Base-by-base conservation (phyloP, 1,284 basidiomycete genomes). In the Ceratobasidium sp. region DNA sequence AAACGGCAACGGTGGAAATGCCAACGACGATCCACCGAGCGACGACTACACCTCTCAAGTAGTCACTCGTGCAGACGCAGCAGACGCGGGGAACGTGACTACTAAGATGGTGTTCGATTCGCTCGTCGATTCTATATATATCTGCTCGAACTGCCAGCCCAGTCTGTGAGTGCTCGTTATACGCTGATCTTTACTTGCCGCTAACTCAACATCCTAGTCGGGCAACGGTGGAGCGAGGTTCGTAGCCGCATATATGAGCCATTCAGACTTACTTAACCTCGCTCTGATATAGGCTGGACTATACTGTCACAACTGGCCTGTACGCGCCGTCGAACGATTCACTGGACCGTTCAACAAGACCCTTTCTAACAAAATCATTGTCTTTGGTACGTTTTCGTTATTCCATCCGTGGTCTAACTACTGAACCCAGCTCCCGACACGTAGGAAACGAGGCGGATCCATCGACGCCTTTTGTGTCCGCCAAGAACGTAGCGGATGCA, bases 1-100 rank as follows among this genome's bases (percentile, higher is more conserved):
- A n/a, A n/a, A 56, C 53, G 55, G 63, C 9, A 46, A 46, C 13
- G 49, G 13, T 13, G 49, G 49, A 13, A 69, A 39, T 39, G 15
- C 26, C 9, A 61, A 64, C 63, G 49, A 60, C 70, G 23, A 33
- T 23, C 39, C 63, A 12, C 63, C 63, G 20, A 20, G 39, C 40
- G 15, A 5, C n/a, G 63, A 51, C 28, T 67, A 49, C 26, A 15
- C 64, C 44, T 33, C 26, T 46, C 64, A 68, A 7, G 78, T 49
- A 9, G 55, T 79, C 42, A 49, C 77, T 46, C 77, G 78, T 55
- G 78, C 61, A n/a, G 78, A 79, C 23, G 76, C 78, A 28, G 46
- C 49, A 2, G 63, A 79, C 53, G 4, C 72, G 2, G 72, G 63
- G 10, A 77, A 70, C 39, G 44, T 68, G 2, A 79, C 78, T 3